Evolutionary conservation across 2,329 filamentous ascomycete species (phyloP).

Genomic region (Colletotrichum limetticola): DNA sequence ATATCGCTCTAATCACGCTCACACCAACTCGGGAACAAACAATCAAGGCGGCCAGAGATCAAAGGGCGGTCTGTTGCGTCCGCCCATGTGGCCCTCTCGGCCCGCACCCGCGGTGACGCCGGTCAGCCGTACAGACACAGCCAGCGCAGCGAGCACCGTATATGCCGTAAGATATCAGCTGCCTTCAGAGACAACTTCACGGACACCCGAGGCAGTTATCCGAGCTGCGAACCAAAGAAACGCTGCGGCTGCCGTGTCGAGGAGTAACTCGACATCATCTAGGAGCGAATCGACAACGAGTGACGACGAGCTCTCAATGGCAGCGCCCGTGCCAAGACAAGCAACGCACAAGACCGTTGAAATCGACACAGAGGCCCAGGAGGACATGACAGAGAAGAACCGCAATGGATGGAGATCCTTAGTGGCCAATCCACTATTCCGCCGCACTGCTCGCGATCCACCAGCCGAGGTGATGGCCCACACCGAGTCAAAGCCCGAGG

Average conservation of each 20-base stretch:
- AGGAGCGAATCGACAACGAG: slow-evolving; percentile 22
- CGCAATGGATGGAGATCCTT: slow-evolving; percentile 44
- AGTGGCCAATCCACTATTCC: slow-evolving; percentile 43
- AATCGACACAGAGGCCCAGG: slow-evolving; percentile 42
- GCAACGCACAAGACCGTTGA: slow-evolving; percentile 16
- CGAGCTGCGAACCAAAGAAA: slow-evolving; percentile 27
- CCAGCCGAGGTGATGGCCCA: slow-evolving; percentile 27
- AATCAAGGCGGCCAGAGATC: slow-evolving; percentile 40
- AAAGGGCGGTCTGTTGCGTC: slow-evolving; percentile 54
- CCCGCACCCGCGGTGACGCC: slow-evolving; percentile 66
- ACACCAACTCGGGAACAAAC: slow-evolving; percentile 9
- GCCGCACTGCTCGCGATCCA: slow-evolving; percentile 33
- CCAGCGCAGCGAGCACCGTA: slow-evolving; percentile 71
- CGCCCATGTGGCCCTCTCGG: slow-evolving; percentile 65
- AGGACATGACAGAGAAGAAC: slow-evolving; percentile 33
- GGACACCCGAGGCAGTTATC: slow-evolving; percentile 12
- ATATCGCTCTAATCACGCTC: slow-evolving; percentile 42
- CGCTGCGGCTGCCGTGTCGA: slow-evolving; percentile 1
- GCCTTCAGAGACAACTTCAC: slow-evolving; percentile 59
- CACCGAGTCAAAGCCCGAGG: slow-evolving; percentile 18
- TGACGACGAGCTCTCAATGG: slow-evolving; percentile 39
- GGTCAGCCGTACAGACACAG: slow-evolving; percentile 70
- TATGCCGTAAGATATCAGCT: slow-evolving; percentile 72
- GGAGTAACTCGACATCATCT: slow-evolving; percentile 16
- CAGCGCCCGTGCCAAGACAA: slow-evolving; percentile 31